Evolutionary conservation across 371 early-diverging fungal genomes (phyloP), one percentile per base, ranked within the genome.

Genomic region (Lichtheimia corymbifera): DNA sequence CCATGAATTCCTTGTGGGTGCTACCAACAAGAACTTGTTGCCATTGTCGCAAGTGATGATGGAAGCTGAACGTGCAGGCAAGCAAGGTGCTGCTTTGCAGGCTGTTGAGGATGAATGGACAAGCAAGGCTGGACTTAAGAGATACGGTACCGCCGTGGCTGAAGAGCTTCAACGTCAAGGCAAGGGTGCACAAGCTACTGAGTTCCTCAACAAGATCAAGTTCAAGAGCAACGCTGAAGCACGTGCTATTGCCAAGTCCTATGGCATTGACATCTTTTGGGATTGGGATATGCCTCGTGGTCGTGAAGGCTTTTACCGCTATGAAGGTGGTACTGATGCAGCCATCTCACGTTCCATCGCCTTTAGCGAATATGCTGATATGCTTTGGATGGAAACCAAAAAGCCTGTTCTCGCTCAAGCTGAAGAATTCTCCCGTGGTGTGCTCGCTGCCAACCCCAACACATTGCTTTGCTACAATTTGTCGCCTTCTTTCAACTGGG

Each of bases 301-400:
- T 18, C 94, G 96, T 73, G 99, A 98, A 80, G 99, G 99, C 25
- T 93, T 88, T 81, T 97, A 93, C 86, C 92, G 97, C 61, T 94
- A 94, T 85, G 89, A 91, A 70, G 97, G 97, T 67, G 96, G 97
- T 59, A 97, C 97, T 42, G 87, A 91, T 43, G 92, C 91, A 52
- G 94, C 94, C 75, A 91, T 89, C 63, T 86, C 87, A 74, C 93
- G 99, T 67, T 90, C 93, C 50, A 83, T 91, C 61, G 93, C 93
- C 56, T 98, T 89, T 68, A 89, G 96, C 55, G 90, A 89, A 4
- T 97, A 96, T 83, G 87, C 93, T 64, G 99, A 98, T 77, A 82
- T 97, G 68, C 76, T 97, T 47, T 98, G 98, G 99, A 97, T 97
- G 98, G 98, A 98, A 82, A 96, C 97, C 59, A 93, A 91, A 77